Evolutionary conservation across 306 rosid genomes (phyloP).

Genomic region (Cucurbita argyrosperma): DNA sequence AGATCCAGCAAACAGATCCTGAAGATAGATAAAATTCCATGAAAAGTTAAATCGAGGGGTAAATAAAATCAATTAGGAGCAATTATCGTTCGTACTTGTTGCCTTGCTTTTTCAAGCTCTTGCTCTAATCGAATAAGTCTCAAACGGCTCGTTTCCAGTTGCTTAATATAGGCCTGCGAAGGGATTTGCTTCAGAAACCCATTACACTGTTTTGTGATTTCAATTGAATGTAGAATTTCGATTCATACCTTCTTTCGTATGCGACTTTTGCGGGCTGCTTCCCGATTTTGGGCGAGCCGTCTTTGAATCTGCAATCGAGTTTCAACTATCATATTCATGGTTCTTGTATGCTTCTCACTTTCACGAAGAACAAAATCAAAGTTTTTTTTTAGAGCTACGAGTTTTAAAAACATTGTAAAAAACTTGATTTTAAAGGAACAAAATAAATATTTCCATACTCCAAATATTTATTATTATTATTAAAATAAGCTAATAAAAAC

Average conservation of each 20-base stretch:
- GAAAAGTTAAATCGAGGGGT: neutral
- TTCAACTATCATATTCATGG: neutral
- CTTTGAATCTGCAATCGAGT: constrained; percentile 49
- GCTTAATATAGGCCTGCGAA: constrained; percentile 74
- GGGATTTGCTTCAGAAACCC: constrained; percentile 6
- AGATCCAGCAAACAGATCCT: constrained; percentile 50
- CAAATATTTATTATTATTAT: too few species aligned
- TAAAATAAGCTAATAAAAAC: too few species aligned
- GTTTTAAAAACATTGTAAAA: too few species aligned
- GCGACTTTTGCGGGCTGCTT: constrained; percentile 98
- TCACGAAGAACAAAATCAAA: too few species aligned
- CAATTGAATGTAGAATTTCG: neutral
- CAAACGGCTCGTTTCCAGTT: constrained; percentile 78
- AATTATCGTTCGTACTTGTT: constrained; percentile 42
- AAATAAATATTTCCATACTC: too few species aligned
- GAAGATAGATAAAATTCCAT: constrained; percentile 15
- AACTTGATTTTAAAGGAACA: too few species aligned
- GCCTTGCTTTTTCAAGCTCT: constrained; percentile 59
- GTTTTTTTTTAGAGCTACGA: too few species aligned
- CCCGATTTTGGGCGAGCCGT: constrained; percentile 94
- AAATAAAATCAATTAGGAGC: constrained; percentile 9
- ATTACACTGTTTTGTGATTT: neutral
- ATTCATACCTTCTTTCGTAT: constrained; percentile 64
- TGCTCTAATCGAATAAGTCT: constrained; percentile 67
- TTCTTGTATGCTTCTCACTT: neutral